Evolutionary conservation across 1,139 yeast genomes (phyloP), one percentile per base, ranked within the genome.

Genomic region (Suhomyces guaymorum): DNA sequence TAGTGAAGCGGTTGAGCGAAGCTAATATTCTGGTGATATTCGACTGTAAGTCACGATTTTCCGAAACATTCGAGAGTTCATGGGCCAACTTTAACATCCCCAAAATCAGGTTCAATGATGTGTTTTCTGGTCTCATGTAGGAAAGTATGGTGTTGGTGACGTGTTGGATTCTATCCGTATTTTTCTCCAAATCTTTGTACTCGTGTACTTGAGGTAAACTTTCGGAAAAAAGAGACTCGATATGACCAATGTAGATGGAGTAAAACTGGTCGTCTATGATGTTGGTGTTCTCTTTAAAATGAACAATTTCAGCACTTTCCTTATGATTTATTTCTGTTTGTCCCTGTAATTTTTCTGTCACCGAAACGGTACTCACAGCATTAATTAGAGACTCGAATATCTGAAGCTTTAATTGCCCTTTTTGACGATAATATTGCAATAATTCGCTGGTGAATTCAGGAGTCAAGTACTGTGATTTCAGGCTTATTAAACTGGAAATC

Each of bases 181-280:
- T 66, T 27, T 49, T 47, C 21, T 68, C 65, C 24, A 53, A 39
- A 38, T 66, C 47, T 33, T 54, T 40, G 47, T 58, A 67, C 42
- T 69, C 72, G 43, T 70, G 75, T 3, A 59, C 56, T 17, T 46
- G 43, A 0, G 73, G 74, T 8, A 55, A 50, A 1, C 42, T 35
- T 4, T 59, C 58, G 3, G 39, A 44, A 40, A 55, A 70, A 10
- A 67, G 37, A 3, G 44, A 36, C 33, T 68, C 71, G 8, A 68
- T 47, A 36, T 64, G 61, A 7, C 28, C 30, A 14, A 61, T 55
- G 33, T 55, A 54, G 4, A 33, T 32, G 3, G 22, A 11, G 36
- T 54, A 59, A 27, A 62, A 58, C 3, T 38, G 37, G 14, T 58
- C 62, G 31, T 54, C 54, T 2, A 37, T 20, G 12, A 37, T 17